These are phyloP conservation scores for Aspergillus versicolor DNA, from an alignment of 2,329 filamentous ascomycete genomes.

Conservation along the genomic window DNA sequence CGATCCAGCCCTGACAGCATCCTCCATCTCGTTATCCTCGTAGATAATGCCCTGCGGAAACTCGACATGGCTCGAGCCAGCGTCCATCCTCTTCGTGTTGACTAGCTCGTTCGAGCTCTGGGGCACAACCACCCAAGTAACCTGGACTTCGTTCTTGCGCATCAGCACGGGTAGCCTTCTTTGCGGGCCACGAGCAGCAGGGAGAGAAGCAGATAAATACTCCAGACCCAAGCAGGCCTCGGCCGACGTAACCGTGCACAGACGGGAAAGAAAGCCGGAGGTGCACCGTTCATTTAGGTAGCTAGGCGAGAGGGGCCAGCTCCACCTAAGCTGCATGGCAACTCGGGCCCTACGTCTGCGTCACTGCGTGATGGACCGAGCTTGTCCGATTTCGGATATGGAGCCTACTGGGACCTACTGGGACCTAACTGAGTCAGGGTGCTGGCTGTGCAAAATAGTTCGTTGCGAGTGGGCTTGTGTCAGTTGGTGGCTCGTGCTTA, in stretches of 20 bases:
- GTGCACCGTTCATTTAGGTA: neutral
- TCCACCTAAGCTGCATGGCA: constrained; percentile 1
- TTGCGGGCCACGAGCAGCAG: no score
- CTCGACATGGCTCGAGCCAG: neutral
- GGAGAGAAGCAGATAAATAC: no score
- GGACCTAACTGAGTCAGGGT: no score
- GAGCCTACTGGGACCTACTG: no score
- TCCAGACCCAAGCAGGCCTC: neutral
- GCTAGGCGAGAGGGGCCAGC: neutral
- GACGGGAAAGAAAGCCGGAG: neutral
- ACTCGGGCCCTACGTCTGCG: neutral
- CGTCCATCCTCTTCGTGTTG: no score
- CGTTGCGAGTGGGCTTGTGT: no score
- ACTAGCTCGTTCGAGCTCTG: no score
- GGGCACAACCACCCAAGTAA: no score
- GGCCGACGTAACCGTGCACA: constrained; percentile 1
- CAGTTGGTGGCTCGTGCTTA: neutral
- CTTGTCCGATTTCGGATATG: constrained; percentile 1
- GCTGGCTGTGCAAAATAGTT: no score
- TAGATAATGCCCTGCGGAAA: neutral
- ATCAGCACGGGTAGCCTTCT: no score
- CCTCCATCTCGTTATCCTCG: neutral
- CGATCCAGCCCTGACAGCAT: neutral
- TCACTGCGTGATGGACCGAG: neutral
- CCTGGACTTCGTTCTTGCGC: no score